A percentile compares a stretch with the other conserved stretches of the same genome.
Conservation (phyloP, 176 grass and related monocot genomes). For the Hsuehochloa calcarea region DNA sequence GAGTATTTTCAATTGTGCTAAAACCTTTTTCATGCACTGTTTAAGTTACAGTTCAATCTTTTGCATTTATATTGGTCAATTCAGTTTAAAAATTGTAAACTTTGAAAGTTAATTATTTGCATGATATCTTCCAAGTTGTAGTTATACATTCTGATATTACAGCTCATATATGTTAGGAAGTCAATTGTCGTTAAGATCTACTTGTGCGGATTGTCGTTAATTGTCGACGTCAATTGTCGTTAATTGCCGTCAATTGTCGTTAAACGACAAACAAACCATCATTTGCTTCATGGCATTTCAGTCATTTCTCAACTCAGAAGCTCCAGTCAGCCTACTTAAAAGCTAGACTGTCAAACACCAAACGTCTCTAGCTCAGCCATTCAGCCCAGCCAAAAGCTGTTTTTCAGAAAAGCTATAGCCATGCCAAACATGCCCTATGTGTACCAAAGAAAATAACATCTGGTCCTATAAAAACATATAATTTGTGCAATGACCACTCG, state of each 20-base stretch:
- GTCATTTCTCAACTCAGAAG: too few species aligned
- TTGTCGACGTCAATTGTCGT: too few species aligned
- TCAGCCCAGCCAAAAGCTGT: too few species aligned
- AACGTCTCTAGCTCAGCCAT: too few species aligned
- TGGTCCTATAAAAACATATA: not conserved
- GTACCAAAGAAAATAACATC: not conserved
- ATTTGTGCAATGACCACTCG: not conserved
- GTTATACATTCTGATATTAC: not conserved
- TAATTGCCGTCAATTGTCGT: too few species aligned
- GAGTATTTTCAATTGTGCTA: too few species aligned
- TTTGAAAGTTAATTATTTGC: constrained; percentile 1
- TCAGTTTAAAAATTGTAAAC: not conserved
- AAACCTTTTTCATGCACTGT: not conserved
- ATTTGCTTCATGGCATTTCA: too few species aligned
- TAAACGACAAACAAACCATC: too few species aligned
- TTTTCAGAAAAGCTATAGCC: too few species aligned
- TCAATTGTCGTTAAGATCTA: not conserved
- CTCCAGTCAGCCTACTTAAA: too few species aligned
- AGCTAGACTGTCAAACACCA: too few species aligned
- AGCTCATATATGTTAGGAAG: not conserved
- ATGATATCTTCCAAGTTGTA: not conserved
- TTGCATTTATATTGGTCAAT: not conserved
- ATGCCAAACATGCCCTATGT: not conserved
- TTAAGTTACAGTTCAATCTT: not conserved
- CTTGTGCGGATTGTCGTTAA: too few species aligned